These are phyloP conservation scores for Galeopsis tetrahit DNA, from an alignment of 257 asterid genomes.

Conservation along the genomic window DNA sequence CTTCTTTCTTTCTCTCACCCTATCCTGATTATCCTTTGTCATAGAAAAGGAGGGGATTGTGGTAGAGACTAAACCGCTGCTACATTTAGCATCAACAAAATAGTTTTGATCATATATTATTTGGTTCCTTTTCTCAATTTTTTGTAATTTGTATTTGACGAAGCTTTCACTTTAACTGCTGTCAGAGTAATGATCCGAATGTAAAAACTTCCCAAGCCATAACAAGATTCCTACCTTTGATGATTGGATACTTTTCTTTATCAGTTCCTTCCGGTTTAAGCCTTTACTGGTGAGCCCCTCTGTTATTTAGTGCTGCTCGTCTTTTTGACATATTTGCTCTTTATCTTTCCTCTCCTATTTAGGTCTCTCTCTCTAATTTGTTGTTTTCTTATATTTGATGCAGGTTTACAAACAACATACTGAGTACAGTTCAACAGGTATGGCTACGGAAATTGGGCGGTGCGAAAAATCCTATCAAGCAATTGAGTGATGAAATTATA, in stretches of 20 bases:
- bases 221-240: slow-evolving; percentile 83
- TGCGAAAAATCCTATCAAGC: slow-evolving; percentile 62
- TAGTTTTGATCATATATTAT: not conserved
- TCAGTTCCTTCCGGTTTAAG: slow-evolving; percentile 99
- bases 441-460: slow-evolving; percentile 96
- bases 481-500: slow-evolving; percentile 49
- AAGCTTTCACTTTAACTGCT: slow-evolving; percentile 23
- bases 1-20: slow-evolving; percentile 16
- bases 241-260: slow-evolving; percentile 93
- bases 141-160: slow-evolving; percentile 11
- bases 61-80: not conserved
- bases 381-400: slow-evolving; percentile 26
- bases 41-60: slow-evolving; percentile 11
- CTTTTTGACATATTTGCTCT: not conserved
- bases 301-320: slow-evolving; percentile 5
- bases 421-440: slow-evolving; percentile 87
- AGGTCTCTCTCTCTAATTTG: not conserved
- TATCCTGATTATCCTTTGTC: slow-evolving; percentile 24
- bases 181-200: slow-evolving; percentile 92
- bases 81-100: slow-evolving; percentile 5
- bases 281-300: slow-evolving; percentile 80
- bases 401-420: slow-evolving; percentile 95
- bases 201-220: slow-evolving; percentile 83
- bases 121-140: not conserved
- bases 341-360: slow-evolving; percentile 7